These are phyloP conservation scores for Ramularia endophylla DNA, from an alignment of 2,329 filamentous ascomycete genomes.

Conservation along the genomic window DNA sequence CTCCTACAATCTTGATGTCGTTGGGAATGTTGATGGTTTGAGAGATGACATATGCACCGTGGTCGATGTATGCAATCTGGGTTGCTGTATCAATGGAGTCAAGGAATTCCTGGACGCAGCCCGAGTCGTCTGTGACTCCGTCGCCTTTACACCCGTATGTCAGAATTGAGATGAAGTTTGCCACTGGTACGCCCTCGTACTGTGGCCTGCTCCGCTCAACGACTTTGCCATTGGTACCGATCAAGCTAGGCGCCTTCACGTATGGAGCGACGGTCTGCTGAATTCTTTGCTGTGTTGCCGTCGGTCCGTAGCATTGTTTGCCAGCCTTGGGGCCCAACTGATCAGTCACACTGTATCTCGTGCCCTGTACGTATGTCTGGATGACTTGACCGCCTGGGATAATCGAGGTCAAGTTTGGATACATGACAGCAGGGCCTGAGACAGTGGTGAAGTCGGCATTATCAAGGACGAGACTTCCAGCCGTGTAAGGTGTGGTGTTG, in stretches of 20 bases:
- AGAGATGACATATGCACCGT: slow-evolving; percentile 57
- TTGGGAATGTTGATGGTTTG: slow-evolving; percentile 46
- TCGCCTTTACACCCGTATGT: slow-evolving; percentile 65
- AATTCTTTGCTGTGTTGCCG: slow-evolving; percentile 22
- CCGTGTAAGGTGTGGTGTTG: slow-evolving; percentile 56
- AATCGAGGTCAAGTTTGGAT: slow-evolving; percentile 53
- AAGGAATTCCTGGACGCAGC: slow-evolving; percentile 72
- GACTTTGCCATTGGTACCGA: slow-evolving; percentile 59
- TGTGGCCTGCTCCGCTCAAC: slow-evolving; percentile 83
- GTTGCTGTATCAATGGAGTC: slow-evolving; percentile 54
- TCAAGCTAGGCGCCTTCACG: slow-evolving; percentile 60
- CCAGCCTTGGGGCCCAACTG: neutral
- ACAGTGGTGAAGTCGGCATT: slow-evolving; percentile 72
- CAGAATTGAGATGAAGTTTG: slow-evolving; percentile 63
- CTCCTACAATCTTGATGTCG: slow-evolving; percentile 50
- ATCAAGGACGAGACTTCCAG: slow-evolving; percentile 76
- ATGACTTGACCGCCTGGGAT: slow-evolving; percentile 63
- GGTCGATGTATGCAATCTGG: slow-evolving; percentile 58
- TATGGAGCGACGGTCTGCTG: slow-evolving; percentile 38
- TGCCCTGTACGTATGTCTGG: slow-evolving; percentile 66
- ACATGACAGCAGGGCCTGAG: slow-evolving; percentile 55
- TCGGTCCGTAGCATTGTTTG: slow-evolving; percentile 22
- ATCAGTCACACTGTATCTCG: slow-evolving; percentile 50
- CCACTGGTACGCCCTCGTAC: slow-evolving; percentile 62
- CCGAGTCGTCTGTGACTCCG: slow-evolving; percentile 77